Conservation (phyloP, 106 monocot genomes). For the Acorus calamus region DNA sequence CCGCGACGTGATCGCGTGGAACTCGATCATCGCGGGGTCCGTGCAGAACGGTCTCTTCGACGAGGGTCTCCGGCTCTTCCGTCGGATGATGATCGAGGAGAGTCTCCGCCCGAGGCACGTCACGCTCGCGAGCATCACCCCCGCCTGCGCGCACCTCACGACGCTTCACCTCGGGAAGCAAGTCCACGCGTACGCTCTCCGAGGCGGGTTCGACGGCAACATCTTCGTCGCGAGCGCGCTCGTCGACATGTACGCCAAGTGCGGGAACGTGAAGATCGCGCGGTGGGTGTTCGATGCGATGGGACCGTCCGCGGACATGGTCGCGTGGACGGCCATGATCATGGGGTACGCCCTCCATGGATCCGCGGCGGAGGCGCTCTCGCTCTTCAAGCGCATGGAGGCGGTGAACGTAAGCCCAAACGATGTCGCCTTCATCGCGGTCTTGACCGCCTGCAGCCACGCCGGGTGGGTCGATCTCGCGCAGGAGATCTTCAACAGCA, state of each 20-base stretch:
- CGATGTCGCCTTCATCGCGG: constrained; percentile 66
- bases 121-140: constrained; percentile 59
- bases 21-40: constrained; percentile 66
- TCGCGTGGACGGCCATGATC: constrained; percentile 89
- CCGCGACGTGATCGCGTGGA: constrained; percentile 60
- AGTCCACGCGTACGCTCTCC: constrained; percentile 54
- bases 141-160: constrained; percentile 65
- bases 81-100: constrained; percentile 30
- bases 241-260: constrained; percentile 84
- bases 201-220: constrained; percentile 37
- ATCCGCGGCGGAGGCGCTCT: constrained; percentile 53
- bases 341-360: constrained; percentile 98
- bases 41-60: constrained; percentile 78
- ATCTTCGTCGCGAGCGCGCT: constrained; percentile 60
- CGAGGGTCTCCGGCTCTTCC: constrained; percentile 55
- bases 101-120: constrained; percentile 39
- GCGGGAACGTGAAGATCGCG: constrained; percentile 50
- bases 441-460: constrained; percentile 90
- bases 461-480: constrained; percentile 69
- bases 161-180: constrained; percentile 67
- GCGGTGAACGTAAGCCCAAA: constrained; percentile 52
- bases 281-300: constrained; percentile 58
- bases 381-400: constrained; percentile 59
- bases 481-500: constrained; percentile 43
- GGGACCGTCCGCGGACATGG: constrained; percentile 32